phyloP scores from a whole-genome alignment of 805 yeast species.

The Wickerhamomyces mucosus region DNA sequence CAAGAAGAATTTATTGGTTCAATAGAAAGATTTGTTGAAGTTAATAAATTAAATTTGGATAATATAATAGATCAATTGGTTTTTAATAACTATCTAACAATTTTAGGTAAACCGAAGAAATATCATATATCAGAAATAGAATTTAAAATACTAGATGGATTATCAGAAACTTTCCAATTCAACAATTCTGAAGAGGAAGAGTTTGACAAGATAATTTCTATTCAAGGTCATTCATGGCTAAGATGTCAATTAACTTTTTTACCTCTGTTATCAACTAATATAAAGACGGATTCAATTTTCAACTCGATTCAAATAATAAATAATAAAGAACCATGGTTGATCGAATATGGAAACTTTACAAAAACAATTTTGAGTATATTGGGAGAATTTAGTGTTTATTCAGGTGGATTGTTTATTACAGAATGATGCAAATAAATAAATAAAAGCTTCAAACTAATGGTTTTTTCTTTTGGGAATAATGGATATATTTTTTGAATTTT shows the following conservation, averaged over 20 bases:
- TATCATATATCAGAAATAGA: constrained; percentile 3
- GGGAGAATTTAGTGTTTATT: constrained; percentile 12
- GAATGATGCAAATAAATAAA: constrained; percentile 5
- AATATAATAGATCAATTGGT: constrained; percentile 12
- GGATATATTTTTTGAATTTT: not conserved
- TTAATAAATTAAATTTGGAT: constrained; percentile 1
- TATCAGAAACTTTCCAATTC: constrained; percentile 14
- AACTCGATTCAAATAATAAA: constrained; percentile 15
- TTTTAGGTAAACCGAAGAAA: constrained; percentile 1
- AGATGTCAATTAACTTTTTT: constrained; percentile 17
- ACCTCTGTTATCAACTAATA: constrained; percentile 11
- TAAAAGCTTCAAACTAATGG: too few species aligned
- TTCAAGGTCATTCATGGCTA: constrained; percentile 13
- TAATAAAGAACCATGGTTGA: constrained; percentile 9
- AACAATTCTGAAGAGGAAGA: constrained; percentile 3
- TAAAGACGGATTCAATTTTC: constrained; percentile 15
- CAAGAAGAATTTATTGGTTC: constrained; percentile 12
- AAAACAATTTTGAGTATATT: constrained; percentile 7
- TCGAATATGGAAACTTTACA: constrained; percentile 15
- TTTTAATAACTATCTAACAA: constrained; percentile 3
- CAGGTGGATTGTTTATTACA: constrained; percentile 12
- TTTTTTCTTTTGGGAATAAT: not conserved
- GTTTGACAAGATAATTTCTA: constrained; percentile 7
- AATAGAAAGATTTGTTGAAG: constrained; percentile 9
- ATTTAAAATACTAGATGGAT: constrained; percentile 8